These are phyloP conservation scores for Cichorium intybus DNA, from an alignment of 140 eudicot genomes.

Conservation along the genomic window DNA sequence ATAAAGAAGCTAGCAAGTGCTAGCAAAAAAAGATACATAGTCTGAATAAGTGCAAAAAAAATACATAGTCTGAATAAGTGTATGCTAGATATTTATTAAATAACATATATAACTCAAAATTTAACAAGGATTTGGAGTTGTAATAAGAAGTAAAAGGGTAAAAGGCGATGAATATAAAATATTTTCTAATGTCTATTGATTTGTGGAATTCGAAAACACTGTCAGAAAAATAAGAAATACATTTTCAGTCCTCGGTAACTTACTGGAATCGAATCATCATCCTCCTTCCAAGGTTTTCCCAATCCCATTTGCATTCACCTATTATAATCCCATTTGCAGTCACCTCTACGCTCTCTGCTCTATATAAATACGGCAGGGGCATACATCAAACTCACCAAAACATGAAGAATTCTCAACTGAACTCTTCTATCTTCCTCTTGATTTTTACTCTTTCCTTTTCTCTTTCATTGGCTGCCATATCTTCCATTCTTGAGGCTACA, in stretches of 20 bases:
- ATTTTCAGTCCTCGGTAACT: background rate
- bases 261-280: background rate
- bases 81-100: too few relatives aligned
- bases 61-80: too few relatives aligned
- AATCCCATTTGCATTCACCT: background rate
- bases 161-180: background rate
- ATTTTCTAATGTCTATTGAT: background rate
- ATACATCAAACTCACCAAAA: background rate
- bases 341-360: background rate
- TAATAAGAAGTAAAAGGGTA: background rate
- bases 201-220: background rate
- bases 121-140: background rate
- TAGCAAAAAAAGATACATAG: too few relatives aligned
- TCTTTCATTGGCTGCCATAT: background rate
- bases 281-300: background rate
- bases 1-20: too few relatives aligned
- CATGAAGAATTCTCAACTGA: background rate
- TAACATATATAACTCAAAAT: background rate
- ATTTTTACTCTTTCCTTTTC: background rate
- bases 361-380: background rate
- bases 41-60: too few relatives aligned
- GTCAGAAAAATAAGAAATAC: background rate
- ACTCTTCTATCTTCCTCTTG: background rate
- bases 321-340: background rate
- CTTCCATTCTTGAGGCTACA: constrained; percentile 4